A percentile compares a stretch with the other conserved stretches of the same genome.
These are phyloP conservation scores for Saxophila tyrrhenica DNA, from an alignment of 495 filamentous ascomycete genomes.

Conservation along the genomic window DNA sequence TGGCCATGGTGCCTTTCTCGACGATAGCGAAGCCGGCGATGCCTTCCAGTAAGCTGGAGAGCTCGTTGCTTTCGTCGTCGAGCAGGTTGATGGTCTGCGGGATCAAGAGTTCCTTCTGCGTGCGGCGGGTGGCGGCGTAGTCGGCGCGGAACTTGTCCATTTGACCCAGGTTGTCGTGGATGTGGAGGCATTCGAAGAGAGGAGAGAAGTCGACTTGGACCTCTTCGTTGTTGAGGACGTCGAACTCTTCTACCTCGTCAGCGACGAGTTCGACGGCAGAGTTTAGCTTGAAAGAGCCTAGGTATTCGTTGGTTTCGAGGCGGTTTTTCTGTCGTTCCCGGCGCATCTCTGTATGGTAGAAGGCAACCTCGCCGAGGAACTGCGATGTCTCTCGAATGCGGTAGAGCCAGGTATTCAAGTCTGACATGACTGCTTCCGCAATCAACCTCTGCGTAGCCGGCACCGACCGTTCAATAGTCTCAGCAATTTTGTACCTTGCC, in stretches of 20 bases:
- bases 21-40: slow-evolving; percentile 96
- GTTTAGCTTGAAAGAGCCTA: slow-evolving; percentile 80
- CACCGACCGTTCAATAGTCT: slow-evolving; percentile 89
- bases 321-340: slow-evolving; percentile 73
- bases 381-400: slow-evolving; percentile 91
- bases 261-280: slow-evolving; percentile 91
- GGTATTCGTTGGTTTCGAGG: slow-evolving; percentile 53
- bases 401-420: slow-evolving; percentile 96
- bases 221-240: slow-evolving; percentile 87
- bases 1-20: slow-evolving; percentile 84
- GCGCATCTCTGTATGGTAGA: slow-evolving; percentile 88
- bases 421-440: slow-evolving; percentile 90
- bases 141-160: slow-evolving; percentile 80
- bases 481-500: slow-evolving; percentile 87
- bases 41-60: slow-evolving; percentile 80
- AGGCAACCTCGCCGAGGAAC: slow-evolving; percentile 90
- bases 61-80: slow-evolving; percentile 58
- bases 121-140: slow-evolving; percentile 78
- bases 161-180: slow-evolving; percentile 88
- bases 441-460: slow-evolving; percentile 87
- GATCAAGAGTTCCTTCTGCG: slow-evolving; percentile 82
- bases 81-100: slow-evolving; percentile 59
- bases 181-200: slow-evolving; percentile 90
- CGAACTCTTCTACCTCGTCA: slow-evolving; percentile 90
- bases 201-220: slow-evolving; percentile 89